Conservation (phyloP, 2,329 filamentous ascomycete species). For the Fusarium torulosum region DNA sequence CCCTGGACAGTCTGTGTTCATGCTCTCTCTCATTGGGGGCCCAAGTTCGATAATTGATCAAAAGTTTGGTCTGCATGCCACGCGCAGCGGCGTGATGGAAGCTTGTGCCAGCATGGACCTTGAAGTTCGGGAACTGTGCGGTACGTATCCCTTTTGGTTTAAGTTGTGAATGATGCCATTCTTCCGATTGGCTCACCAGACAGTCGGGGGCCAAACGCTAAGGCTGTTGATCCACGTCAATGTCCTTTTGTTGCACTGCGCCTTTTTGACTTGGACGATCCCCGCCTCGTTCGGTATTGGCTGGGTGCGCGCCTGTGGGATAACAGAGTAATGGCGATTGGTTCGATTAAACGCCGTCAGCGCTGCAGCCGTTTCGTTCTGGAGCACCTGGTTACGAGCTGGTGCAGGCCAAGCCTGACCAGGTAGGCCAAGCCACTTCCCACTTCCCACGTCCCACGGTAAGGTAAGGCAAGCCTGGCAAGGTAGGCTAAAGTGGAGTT, state of each 20-base stretch:
- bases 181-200: conserved; percentile 50
- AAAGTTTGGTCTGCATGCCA: conserved; percentile 25
- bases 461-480: not conserved
- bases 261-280: conserved; percentile 35
- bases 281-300: conserved; percentile 25
- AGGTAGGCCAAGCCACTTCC: conserved; percentile 10
- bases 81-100: conserved; percentile 36
- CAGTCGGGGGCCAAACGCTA: conserved; percentile 43
- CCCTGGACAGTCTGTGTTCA: conserved; percentile 4
- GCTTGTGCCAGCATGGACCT: conserved; percentile 41
- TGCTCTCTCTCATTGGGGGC: conserved; percentile 16
- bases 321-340: conserved; percentile 42
- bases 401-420: conserved; percentile 30
- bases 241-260: conserved; percentile 50
- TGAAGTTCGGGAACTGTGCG: conserved; percentile 31
- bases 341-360: conserved; percentile 50
- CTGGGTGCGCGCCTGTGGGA: conserved; percentile 42
- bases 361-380: conserved; percentile 18
- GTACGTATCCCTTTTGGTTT: conserved; percentile 27
- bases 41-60: conserved; percentile 9
- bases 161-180: conserved; percentile 45
- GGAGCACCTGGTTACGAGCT: conserved; percentile 31
- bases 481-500: conserved; percentile 12
- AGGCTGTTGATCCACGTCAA: conserved; percentile 50
- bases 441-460: conserved; percentile 15